These are phyloP conservation scores for Pythium scleroteichum DNA, from an alignment of 352 stramenopile species.

Conservation along the genomic window DNA sequence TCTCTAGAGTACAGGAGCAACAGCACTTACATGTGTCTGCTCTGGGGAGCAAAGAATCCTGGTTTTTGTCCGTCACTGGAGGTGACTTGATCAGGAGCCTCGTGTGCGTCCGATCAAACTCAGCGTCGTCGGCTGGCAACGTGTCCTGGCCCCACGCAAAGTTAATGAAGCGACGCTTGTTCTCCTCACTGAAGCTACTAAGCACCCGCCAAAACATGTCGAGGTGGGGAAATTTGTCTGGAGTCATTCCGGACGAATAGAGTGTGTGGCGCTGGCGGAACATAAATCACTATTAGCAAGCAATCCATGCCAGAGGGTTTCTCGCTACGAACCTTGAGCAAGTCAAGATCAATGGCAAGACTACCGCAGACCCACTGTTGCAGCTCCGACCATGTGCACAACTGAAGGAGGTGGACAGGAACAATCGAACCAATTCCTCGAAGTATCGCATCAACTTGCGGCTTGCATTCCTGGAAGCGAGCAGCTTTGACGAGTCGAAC, in stretches of 20 bases:
- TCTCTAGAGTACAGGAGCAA: neutral
- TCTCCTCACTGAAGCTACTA: constrained; percentile 57
- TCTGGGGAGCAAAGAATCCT: constrained; percentile 70
- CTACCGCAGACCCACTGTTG: constrained; percentile 81
- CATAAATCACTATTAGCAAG: neutral
- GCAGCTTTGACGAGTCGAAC: constrained; percentile 58
- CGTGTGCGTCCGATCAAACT: constrained; percentile 80
- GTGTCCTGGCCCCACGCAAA: constrained; percentile 87
- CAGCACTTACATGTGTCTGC: constrained; percentile 65
- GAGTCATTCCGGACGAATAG: constrained; percentile 78
- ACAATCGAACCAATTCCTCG: constrained; percentile 71
- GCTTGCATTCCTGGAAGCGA: constrained; percentile 72
- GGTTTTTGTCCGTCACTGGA: constrained; percentile 31
- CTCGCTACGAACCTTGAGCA: constrained; percentile 54
- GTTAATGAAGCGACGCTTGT: constrained; percentile 84
- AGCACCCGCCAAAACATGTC: constrained; percentile 80
- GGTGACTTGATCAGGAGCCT: constrained; percentile 73
- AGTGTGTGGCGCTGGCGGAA: constrained; percentile 57
- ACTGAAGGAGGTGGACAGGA: constrained; percentile 58
- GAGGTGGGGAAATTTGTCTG: constrained; percentile 68
- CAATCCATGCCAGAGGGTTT: neutral
- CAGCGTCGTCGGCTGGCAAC: constrained; percentile 69
- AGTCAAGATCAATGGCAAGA: constrained; percentile 68
- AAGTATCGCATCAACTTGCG: constrained; percentile 75
- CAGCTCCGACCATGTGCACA: constrained; percentile 80